These are phyloP conservation scores for Tuber magnatum DNA, from an alignment of 495 filamentous ascomycete species.

Conservation along the genomic window DNA sequence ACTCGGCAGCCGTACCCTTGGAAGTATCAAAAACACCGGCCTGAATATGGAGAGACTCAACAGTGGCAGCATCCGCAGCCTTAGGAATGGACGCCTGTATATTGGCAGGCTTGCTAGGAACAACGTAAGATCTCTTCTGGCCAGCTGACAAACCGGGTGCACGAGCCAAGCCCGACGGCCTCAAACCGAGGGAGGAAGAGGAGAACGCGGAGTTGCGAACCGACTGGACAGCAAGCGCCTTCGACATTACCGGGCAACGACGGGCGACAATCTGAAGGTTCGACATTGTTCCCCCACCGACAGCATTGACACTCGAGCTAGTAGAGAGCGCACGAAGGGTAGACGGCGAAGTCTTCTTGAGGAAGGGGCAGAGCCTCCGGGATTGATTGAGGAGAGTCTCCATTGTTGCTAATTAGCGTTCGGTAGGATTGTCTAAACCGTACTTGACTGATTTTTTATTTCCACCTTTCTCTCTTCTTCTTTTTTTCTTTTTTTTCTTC, in stretches of 20 bases:
- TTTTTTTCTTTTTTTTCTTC: background rate
- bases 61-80: conserved; percentile 31
- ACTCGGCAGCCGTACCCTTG: conserved; percentile 24
- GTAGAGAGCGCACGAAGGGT: conserved; percentile 85
- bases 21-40: conserved; percentile 38
- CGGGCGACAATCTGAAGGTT: conserved; percentile 91
- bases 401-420: conserved; percentile 51
- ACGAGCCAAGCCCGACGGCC: conserved; percentile 39
- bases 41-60: conserved; percentile 37
- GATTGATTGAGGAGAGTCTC: conserved; percentile 90
- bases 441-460: background rate
- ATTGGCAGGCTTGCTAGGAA: conserved; percentile 36
- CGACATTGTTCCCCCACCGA: conserved; percentile 86
- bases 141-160: conserved; percentile 34
- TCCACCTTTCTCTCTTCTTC: background rate
- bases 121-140: conserved; percentile 39
- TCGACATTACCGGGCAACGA: conserved; percentile 97
- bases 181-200: conserved; percentile 31
- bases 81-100: conserved; percentile 22
- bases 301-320: conserved; percentile 58
- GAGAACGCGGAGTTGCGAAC: conserved; percentile 48
- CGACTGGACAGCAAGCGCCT: conserved; percentile 86
- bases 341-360: conserved; percentile 84
- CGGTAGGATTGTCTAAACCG: background rate
- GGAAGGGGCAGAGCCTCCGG: conserved; percentile 90